Evolutionary conservation across 768 basidiomycete genomes (phyloP).

Genomic region (Pholiota molesta): DNA sequence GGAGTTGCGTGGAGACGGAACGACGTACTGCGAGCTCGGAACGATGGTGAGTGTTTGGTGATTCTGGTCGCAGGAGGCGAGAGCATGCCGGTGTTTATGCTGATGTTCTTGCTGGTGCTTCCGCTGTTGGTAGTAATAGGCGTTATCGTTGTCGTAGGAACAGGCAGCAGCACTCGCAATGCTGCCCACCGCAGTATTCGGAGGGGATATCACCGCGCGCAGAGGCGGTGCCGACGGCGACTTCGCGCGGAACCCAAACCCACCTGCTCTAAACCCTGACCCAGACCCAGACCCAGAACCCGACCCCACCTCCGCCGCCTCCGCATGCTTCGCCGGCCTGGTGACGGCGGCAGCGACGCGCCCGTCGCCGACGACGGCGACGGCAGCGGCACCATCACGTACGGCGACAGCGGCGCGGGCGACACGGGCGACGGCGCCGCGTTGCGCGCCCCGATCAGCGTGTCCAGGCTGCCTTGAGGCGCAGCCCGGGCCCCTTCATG

Average conservation of each 20-base stretch:
- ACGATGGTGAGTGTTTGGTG: neutral
- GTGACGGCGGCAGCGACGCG: neutral
- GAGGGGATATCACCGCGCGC: conserved; percentile 15
- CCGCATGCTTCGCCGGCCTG: neutral
- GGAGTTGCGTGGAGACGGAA: conserved; percentile 32
- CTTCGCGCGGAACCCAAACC: neutral
- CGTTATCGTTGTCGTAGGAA: neutral
- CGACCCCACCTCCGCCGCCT: neutral
- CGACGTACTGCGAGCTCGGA: conserved; percentile 29
- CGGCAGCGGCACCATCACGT: neutral
- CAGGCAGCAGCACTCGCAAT: neutral
- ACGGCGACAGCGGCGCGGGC: conserved; percentile 5
- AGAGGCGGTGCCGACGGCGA: conserved; percentile 15
- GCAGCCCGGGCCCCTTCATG: conserved; percentile 14
- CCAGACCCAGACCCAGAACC: neutral
- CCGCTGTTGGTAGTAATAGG: neutral
- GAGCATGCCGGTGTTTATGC: neutral
- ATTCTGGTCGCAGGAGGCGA: neutral
- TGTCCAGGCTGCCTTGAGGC: conserved; percentile 24
- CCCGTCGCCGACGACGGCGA: neutral
- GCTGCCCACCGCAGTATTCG: conserved; percentile 7
- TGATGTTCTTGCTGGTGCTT: neutral
- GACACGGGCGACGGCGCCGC: conserved; percentile 14
- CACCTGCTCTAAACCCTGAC: neutral
- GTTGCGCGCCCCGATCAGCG: neutral